Percentiles rank a stretch among this genome's conserved stretches.
Conservation (phyloP, 1,284 basidiomycete genomes). For the Ganoderma sp. region DNA sequence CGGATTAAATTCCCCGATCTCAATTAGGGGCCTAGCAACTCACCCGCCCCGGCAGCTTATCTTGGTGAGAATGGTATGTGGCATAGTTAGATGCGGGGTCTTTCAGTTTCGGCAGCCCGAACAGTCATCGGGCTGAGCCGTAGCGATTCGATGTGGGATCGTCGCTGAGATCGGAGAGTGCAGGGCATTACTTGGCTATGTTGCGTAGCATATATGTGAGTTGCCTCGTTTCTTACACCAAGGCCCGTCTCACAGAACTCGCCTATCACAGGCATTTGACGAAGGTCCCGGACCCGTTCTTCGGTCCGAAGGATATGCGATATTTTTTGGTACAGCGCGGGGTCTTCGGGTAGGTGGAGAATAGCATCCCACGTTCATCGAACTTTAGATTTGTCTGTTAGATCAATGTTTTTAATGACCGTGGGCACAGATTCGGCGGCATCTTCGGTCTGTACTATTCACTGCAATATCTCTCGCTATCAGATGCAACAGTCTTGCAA, state of each 20-base stretch:
- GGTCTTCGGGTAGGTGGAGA: slow-evolving; percentile 57
- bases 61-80: slow-evolving; percentile 53
- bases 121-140: background rate
- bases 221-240: slow-evolving; percentile 4
- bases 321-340: slow-evolving; percentile 63
- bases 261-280: slow-evolving; percentile 47
- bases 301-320: slow-evolving; percentile 73
- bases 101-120: background rate
- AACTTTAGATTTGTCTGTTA: too few relatives aligned
- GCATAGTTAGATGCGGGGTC: background rate
- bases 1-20: background rate
- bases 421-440: slow-evolving; percentile 56
- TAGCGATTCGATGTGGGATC: background rate
- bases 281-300: slow-evolving; percentile 65
- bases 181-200: slow-evolving; percentile 52
- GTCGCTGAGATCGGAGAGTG: background rate
- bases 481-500: slow-evolving; percentile 78
- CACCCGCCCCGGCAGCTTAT: slow-evolving; percentile 44
- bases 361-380: slow-evolving; percentile 19
- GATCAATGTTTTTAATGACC: background rate
- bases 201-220: slow-evolving; percentile 51
- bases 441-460: slow-evolving; percentile 75
- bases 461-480: slow-evolving; percentile 62
- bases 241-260: background rate
- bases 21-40: background rate